phyloP scores from a whole-genome alignment of 495 filamentous ascomycete species.

The Apodospora peruviana region DNA sequence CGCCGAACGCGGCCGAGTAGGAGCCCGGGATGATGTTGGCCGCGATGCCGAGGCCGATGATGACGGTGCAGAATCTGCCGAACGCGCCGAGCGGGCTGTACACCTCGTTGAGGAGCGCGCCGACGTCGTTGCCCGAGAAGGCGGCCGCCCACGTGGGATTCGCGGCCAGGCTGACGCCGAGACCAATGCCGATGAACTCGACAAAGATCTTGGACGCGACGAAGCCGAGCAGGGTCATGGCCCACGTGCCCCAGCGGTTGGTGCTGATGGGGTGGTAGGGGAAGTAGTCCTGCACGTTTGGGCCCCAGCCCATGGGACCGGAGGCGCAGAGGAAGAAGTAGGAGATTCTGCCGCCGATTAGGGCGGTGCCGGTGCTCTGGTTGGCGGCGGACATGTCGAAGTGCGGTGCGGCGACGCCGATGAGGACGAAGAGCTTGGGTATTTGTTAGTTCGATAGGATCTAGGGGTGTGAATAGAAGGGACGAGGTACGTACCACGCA shows the following conservation, averaged over 20 bases:
- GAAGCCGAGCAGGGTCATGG: too few species aligned
- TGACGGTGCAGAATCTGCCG: conserved; percentile 65
- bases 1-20: conserved; percentile 64
- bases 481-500: too few species aligned
- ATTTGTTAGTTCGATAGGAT: too few species aligned
- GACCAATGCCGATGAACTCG: neutral
- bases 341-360: neutral
- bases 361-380: neutral
- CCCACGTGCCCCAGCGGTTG: too few species aligned
- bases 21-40: conserved; percentile 64
- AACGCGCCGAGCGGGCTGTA: conserved; percentile 58
- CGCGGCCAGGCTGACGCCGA: too few species aligned
- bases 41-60: conserved; percentile 63
- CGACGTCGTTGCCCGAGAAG: conserved; percentile 19
- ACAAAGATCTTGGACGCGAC: neutral
- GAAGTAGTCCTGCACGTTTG: too few species aligned
- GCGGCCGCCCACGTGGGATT: neutral
- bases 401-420: neutral
- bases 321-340: neutral
- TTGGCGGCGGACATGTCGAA: neutral
- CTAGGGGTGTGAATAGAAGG: too few species aligned
- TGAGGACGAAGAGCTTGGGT: too few species aligned
- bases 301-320: too few species aligned
- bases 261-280: too few species aligned
- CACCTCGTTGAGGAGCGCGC: conserved; percentile 62